A percentile compares a stretch with the other conserved stretches of the same genome.
Conservation (phyloP, 2,329 filamentous ascomycete genomes). For the Dothistroma septosporum region DNA sequence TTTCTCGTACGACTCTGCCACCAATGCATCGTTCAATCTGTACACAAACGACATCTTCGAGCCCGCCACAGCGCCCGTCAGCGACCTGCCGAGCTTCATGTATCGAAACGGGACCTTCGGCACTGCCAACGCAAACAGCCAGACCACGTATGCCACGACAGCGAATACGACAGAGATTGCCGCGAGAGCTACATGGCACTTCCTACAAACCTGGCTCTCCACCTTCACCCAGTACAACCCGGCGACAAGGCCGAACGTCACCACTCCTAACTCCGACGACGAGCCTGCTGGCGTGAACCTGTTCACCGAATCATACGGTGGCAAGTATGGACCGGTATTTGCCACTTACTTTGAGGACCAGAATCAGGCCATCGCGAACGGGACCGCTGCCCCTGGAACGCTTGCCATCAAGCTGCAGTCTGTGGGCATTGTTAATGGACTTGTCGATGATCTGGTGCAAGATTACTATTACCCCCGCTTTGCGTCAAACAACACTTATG, state of each 20-base stretch:
- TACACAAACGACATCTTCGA: constrained; percentile 40
- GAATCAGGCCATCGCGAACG: constrained; percentile 54
- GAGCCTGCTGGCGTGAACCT: constrained; percentile 48
- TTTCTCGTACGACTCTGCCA: constrained; percentile 62
- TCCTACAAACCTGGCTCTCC: constrained; percentile 57
- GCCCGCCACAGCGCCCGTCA: constrained; percentile 32
- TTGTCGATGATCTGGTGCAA: constrained; percentile 63
- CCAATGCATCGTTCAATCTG: constrained; percentile 57
- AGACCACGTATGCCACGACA: constrained; percentile 21
- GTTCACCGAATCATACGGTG: constrained; percentile 55
- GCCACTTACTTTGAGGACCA: constrained; percentile 57
- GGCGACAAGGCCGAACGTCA: constrained; percentile 49
- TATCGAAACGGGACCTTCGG: constrained; percentile 62
- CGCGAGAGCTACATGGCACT: constrained; percentile 57
- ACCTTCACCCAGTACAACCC: constrained; percentile 39
- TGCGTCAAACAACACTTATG: constrained; percentile 63
- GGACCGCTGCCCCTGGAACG: constrained; percentile 49
- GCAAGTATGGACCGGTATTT: constrained; percentile 65
- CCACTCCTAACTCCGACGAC: constrained; percentile 36
- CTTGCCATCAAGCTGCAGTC: constrained; percentile 59
- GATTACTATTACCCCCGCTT: constrained; percentile 55
- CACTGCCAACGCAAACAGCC: constrained; percentile 43
- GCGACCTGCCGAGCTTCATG: constrained; percentile 34
- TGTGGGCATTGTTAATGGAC: constrained; percentile 67
- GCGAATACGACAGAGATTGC: constrained; percentile 37